Percentiles rank a stretch among this genome's conserved stretches.
Evolutionary conservation across 192 early-diverging fungal species (phyloP).

Genomic region (Umbelopsis isabellina): DNA sequence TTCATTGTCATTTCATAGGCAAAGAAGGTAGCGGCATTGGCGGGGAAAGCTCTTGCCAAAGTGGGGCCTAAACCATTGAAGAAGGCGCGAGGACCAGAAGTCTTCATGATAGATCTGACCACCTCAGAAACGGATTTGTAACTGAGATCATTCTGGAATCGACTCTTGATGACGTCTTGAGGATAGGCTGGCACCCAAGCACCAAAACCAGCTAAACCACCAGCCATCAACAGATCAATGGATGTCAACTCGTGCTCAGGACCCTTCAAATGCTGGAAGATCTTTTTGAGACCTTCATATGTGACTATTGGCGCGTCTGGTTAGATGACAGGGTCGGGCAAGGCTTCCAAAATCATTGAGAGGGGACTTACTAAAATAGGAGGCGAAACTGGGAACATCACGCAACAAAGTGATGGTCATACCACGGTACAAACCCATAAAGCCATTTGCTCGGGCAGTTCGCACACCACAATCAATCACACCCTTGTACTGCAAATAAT

Average conservation of each 20-base stretch:
- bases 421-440: constrained; percentile 85
- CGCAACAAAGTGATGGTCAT: constrained; percentile 88
- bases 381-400: constrained; percentile 90
- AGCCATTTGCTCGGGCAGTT: constrained; percentile 76
- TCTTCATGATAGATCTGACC: constrained; percentile 51
- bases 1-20: constrained; percentile 68
- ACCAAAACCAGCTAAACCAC: constrained; percentile 92
- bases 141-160: constrained; percentile 66
- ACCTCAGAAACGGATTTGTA: constrained; percentile 40
- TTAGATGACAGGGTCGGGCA: neutral
- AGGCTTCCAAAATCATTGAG: neutral
- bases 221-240: constrained; percentile 84
- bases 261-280: constrained; percentile 59
- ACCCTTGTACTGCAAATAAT: constrained; percentile 76
- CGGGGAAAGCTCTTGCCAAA: constrained; percentile 80
- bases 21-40: constrained; percentile 86
- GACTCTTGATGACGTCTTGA: constrained; percentile 87
- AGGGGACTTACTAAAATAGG: constrained; percentile 78
- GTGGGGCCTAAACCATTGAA: constrained; percentile 86
- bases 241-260: constrained; percentile 69
- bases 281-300: constrained; percentile 83
- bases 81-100: constrained; percentile 64
- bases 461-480: constrained; percentile 84
- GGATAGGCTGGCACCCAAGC: constrained; percentile 85
- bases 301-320: constrained; percentile 44